phyloP scores from a whole-genome alignment of 73 alveolate genomes.

The Symbiodinium pilosum region DNA sequence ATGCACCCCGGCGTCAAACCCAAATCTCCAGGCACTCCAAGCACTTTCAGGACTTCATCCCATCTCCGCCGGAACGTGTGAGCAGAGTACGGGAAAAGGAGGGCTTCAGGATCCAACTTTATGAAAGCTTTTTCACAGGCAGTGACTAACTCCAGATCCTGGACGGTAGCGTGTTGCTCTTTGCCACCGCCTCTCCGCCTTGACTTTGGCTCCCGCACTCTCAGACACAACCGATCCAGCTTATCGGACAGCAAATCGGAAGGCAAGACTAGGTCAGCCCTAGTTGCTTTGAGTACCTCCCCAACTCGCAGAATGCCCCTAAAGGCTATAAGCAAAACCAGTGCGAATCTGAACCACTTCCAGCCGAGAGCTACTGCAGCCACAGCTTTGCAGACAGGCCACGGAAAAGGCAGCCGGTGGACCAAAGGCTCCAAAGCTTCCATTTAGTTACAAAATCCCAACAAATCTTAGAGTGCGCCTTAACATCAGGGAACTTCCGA shows the following conservation, averaged over 20 bases:
- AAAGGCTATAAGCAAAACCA: background rate
- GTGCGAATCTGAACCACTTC: conserved; percentile 14
- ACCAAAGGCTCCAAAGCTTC: background rate
- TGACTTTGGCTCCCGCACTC: background rate
- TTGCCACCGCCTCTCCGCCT: background rate
- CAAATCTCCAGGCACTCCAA: background rate
- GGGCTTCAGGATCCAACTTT: too few species aligned
- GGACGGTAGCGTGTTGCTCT: background rate
- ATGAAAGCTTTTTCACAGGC: background rate
- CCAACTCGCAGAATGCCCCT: conserved; percentile 7
- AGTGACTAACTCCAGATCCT: background rate
- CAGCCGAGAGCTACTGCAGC: background rate
- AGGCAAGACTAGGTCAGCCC: background rate
- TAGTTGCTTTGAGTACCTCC: background rate
- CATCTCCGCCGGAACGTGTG: background rate
- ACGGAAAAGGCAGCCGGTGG: conserved; percentile 19
- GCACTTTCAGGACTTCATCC: background rate
- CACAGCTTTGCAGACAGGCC: background rate
- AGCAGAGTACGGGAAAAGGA: conserved; percentile 13
- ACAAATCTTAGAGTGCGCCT: background rate
- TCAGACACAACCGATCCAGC: background rate
- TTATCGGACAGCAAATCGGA: background rate
- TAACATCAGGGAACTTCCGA: background rate
- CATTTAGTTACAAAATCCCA: background rate
- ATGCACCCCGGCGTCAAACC: background rate